These are phyloP conservation scores for Pulicaria dysenterica DNA, from an alignment of 129 eudicot species.

Conservation along the genomic window DNA sequence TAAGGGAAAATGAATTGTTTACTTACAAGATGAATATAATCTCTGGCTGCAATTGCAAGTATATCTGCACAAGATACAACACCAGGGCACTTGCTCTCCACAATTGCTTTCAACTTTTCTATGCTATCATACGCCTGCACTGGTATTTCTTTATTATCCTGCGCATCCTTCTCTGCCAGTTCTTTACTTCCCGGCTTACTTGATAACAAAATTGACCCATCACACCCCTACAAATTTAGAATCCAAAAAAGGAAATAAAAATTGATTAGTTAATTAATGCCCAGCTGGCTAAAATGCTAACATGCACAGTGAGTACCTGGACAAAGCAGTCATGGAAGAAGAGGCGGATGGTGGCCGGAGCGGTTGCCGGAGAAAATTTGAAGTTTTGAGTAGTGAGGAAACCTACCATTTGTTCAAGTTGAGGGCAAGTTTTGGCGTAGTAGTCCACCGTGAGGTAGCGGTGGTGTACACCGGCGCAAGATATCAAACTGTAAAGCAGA, in stretches of 20 bases:
- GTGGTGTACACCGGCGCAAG: neutral
- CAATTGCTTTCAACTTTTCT: constrained; percentile 60
- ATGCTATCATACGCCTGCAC: constrained; percentile 64
- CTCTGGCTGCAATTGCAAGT: constrained; percentile 83
- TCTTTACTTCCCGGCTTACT: constrained; percentile 58
- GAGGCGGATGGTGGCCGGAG: constrained; percentile 84
- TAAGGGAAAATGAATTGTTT: neutral
- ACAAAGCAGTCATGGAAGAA: constrained; percentile 97
- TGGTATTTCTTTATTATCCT: constrained; percentile 68
- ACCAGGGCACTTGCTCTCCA: constrained; percentile 88
- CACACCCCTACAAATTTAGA: constrained; percentile 63
- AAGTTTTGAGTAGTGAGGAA: constrained; percentile 62
- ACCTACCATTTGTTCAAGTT: constrained; percentile 65
- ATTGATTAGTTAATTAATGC: neutral
- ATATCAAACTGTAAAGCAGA: too few relatives aligned
- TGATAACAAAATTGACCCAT: constrained; percentile 71
- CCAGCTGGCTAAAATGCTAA: neutral
- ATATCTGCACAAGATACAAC: constrained; percentile 96
- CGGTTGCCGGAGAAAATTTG: constrained; percentile 60
- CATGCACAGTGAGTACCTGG: constrained; percentile 37
- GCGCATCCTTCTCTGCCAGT: constrained; percentile 69
- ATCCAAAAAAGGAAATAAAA: too few relatives aligned
- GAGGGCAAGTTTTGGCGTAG: constrained; percentile 79
- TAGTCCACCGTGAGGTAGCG: constrained; percentile 60
- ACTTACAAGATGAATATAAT: constrained; percentile 73